Conservation (phyloP, 1,139 yeast species). For the Geotrichum australiense region DNA sequence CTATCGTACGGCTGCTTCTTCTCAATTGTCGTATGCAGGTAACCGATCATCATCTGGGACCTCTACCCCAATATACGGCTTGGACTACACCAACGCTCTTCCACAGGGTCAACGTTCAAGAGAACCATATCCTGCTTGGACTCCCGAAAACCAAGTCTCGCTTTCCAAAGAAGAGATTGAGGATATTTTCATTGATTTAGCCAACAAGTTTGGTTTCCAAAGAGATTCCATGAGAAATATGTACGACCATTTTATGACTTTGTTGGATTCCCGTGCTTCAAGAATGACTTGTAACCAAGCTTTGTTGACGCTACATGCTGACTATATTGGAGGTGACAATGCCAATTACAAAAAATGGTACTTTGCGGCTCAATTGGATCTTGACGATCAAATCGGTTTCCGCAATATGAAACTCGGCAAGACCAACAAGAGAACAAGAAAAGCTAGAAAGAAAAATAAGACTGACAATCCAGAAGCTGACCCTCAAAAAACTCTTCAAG, state of each 20-base stretch:
- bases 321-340: constrained; percentile 90
- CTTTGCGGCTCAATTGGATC: constrained; percentile 83
- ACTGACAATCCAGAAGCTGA: constrained; percentile 16
- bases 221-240: constrained; percentile 95
- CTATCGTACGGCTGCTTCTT: constrained; percentile 28
- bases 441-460: constrained; percentile 52
- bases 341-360: constrained; percentile 95
- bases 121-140: constrained; percentile 97
- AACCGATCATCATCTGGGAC: constrained; percentile 91
- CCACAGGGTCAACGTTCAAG: constrained; percentile 38
- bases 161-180: constrained; percentile 80
- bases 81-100: constrained; percentile 55
- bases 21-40: constrained; percentile 53
- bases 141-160: constrained; percentile 84
- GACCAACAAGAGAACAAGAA: constrained; percentile 47
- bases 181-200: constrained; percentile 81
- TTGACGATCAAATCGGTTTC: constrained; percentile 75
- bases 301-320: constrained; percentile 84
- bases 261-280: constrained; percentile 90
- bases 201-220: constrained; percentile 94
- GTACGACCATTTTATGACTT: constrained; percentile 91
- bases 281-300: constrained; percentile 98
- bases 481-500: constrained; percentile 56
- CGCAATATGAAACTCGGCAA: constrained; percentile 75
- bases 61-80: constrained; percentile 90